A percentile compares a stretch with the other conserved stretches of the same genome.
These are phyloP conservation scores for Citrullus colocynthis DNA, from an alignment of 306 rosid species.

Conservation along the genomic window DNA sequence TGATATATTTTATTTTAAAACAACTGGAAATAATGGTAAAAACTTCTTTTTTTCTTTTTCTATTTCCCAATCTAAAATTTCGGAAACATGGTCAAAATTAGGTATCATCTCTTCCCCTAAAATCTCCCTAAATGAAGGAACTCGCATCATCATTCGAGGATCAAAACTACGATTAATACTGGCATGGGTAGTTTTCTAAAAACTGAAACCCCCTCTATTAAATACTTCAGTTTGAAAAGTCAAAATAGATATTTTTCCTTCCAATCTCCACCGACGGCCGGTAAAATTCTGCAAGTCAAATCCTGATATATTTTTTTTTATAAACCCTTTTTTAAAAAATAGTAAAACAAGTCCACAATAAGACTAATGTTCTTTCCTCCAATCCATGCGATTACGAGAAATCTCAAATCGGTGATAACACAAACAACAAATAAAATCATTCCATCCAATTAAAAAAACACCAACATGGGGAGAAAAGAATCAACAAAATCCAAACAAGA, in stretches of 20 bases:
- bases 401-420: not conserved
- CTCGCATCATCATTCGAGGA: not conserved
- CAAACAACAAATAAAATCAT: not conserved
- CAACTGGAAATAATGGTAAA: not conserved
- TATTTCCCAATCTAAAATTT: not conserved
- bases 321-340: not conserved
- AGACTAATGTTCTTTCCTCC: not conserved
- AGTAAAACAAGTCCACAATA: conserved; percentile 1
- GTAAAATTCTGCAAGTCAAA: not conserved
- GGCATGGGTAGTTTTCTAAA: not conserved
- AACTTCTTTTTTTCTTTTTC: not conserved
- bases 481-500: not conserved
- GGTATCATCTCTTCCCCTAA: not conserved
- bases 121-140: conserved; percentile 1
- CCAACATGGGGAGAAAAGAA: not conserved
- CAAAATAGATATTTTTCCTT: not conserved
- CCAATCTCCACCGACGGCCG: not conserved
- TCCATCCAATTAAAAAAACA: not conserved
- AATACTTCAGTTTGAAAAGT: not conserved
- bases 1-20: not conserved
- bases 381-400: not conserved
- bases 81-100: not conserved
- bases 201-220: not conserved
- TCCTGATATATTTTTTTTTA: not conserved
- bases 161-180: not conserved